Percentiles rank a stretch among this genome's conserved stretches.
Evolutionary conservation across 495 filamentous ascomycete species (phyloP).

Genomic region (Talaromyces wortmannii): DNA sequence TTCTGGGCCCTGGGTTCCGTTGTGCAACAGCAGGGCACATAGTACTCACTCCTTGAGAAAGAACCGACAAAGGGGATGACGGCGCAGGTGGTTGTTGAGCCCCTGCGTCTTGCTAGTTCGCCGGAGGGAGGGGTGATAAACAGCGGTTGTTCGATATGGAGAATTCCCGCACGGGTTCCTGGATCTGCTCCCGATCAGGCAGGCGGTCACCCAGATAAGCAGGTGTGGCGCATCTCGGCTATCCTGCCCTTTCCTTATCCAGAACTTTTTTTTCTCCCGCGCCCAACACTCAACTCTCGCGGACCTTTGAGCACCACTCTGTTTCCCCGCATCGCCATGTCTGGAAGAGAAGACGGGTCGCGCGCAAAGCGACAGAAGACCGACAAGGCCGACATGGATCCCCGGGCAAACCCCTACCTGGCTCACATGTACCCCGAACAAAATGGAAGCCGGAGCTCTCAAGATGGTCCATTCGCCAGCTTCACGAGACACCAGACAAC

Average conservation of each 20-base stretch:
- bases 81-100: no score
- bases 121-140: not conserved
- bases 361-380: constrained; percentile 45
- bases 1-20: not conserved
- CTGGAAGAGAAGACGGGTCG: constrained; percentile 32
- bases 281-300: not conserved
- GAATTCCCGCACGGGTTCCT: constrained; percentile 1
- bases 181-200: not conserved
- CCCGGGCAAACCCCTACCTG: constrained; percentile 74
- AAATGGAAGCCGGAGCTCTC: constrained; percentile 34
- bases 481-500: constrained; percentile 80
- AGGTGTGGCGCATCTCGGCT: constrained; percentile 15
- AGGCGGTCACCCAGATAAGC: constrained; percentile 28
- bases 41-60: not conserved
- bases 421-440: constrained; percentile 73
- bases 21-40: not conserved
- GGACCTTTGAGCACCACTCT: not conserved
- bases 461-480: constrained; percentile 47
- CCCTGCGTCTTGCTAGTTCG: no score
- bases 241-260: constrained; percentile 5
- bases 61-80: no score
- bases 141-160: not conserved
- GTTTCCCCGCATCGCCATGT: constrained; percentile 17
- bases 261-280: constrained; percentile 2
- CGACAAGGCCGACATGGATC: constrained; percentile 36